A percentile compares a stretch with the other conserved stretches of the same genome.
phyloP scores from a whole-genome alignment of 495 filamentous ascomycete genomes.

The Penicillium pulvis region DNA sequence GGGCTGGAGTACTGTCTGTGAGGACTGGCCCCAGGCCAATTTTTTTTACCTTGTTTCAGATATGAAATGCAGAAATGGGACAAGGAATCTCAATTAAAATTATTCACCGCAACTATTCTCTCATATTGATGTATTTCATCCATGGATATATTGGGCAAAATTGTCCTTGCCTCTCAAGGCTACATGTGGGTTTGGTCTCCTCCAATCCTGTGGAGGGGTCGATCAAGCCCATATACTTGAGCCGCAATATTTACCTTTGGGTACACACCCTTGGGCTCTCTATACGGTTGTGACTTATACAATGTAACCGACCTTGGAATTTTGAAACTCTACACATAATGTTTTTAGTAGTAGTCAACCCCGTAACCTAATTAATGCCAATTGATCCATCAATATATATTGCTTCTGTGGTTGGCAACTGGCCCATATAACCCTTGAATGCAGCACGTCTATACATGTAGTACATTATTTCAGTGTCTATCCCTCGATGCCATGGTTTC shows the following conservation, averaged over 20 bases:
- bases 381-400: too few species aligned
- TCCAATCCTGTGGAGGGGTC: not conserved
- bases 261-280: not conserved
- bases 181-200: not conserved
- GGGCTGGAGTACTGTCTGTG: conserved; percentile 29
- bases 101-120: conserved; percentile 11
- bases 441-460: too few species aligned
- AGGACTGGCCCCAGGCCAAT: conserved; percentile 27
- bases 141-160: not conserved
- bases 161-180: not conserved
- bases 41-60: conserved; percentile 32
- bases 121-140: not conserved
- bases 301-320: not conserved
- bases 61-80: conserved; percentile 33
- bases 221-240: not conserved
- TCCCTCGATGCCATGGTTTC: too few species aligned
- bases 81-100: conserved; percentile 28
- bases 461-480: too few species aligned
- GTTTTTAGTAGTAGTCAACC: too few species aligned
- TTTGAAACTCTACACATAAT: not conserved
- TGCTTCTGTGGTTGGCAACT: too few species aligned
- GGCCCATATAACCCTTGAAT: too few species aligned
- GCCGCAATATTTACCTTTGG: not conserved
- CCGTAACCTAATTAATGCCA: too few species aligned
- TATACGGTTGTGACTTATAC: not conserved